Evolutionary conservation across 176 grass and related monocot species (phyloP).

Genomic region (Ananas comosus): DNA sequence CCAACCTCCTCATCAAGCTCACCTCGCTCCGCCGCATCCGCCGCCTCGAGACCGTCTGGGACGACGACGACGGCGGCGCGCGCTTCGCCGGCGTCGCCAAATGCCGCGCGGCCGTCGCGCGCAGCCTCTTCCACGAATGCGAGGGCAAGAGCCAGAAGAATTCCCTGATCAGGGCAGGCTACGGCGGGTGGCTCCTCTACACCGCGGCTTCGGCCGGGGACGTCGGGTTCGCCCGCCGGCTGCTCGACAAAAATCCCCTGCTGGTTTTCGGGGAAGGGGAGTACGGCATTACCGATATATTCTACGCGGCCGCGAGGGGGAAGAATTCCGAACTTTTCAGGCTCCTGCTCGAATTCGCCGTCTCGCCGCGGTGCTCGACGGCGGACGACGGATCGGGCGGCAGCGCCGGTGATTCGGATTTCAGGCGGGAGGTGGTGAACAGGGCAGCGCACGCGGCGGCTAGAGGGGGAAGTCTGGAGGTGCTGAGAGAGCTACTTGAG

Average conservation of each 20-base stretch:
- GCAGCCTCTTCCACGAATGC: constrained; percentile 13
- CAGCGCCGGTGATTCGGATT: constrained; percentile 21
- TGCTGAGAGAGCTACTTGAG: constrained; percentile 58
- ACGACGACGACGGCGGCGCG: not conserved
- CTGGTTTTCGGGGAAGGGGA: constrained; percentile 26
- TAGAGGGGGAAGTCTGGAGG: constrained; percentile 67
- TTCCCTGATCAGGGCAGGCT: constrained; percentile 15
- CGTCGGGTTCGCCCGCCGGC: constrained; percentile 5
- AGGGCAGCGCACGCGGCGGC: constrained; percentile 64
- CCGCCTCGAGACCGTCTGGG: constrained; percentile 23
- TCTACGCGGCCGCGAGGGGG: constrained; percentile 19
- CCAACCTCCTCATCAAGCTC: constrained; percentile 26
- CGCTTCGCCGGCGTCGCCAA: constrained; percentile 12
- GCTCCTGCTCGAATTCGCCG: constrained; percentile 16
- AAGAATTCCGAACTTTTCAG: constrained; percentile 15
- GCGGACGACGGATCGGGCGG: constrained; percentile 11
- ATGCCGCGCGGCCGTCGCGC: constrained; percentile 8
- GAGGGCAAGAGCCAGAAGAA: constrained; percentile 15
- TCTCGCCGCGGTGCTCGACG: constrained; percentile 14
- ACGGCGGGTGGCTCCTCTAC: constrained; percentile 24
- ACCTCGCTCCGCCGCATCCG: constrained; percentile 23
- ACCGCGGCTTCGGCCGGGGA: constrained; percentile 20
- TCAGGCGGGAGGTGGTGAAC: constrained; percentile 74
- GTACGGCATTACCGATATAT: constrained; percentile 23
- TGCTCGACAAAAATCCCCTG: constrained; percentile 11